These are phyloP conservation scores for Blumeriella jaapii DNA, from an alignment of 2,329 filamentous ascomycete species.

Conservation along the genomic window DNA sequence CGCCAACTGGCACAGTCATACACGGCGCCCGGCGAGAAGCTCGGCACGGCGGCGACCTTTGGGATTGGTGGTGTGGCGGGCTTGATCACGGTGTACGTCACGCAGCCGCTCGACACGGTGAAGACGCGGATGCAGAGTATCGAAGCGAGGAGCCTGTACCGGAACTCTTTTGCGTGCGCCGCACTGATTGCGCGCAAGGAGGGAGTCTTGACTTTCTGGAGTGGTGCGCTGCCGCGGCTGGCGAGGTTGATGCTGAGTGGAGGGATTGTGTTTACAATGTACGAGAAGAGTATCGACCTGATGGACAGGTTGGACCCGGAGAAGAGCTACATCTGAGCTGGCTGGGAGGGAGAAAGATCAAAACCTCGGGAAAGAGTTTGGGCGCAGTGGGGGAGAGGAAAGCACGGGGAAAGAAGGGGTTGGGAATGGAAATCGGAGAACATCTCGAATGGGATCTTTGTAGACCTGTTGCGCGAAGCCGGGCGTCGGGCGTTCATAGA, in stretches of 20 bases:
- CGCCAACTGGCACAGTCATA: constrained; percentile 89
- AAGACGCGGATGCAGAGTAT: constrained; percentile 98
- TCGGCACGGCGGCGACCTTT: constrained; percentile 80
- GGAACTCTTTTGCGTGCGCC: constrained; percentile 78
- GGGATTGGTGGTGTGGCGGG: constrained; percentile 82
- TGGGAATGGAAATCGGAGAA: constrained; percentile 2
- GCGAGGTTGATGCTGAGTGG: constrained; percentile 81
- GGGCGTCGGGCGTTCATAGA: constrained; percentile 13
- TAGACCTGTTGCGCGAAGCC: constrained; percentile 10
- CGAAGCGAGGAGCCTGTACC: constrained; percentile 69
- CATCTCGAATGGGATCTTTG: background rate
- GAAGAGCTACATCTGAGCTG: constrained; percentile 59
- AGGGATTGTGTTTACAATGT: constrained; percentile 97
- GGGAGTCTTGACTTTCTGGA: constrained; percentile 85
- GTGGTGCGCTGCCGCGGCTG: constrained; percentile 76
- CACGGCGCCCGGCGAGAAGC: constrained; percentile 86
- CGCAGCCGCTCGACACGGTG: constrained; percentile 73
- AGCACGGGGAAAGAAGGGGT: constrained; percentile 2
- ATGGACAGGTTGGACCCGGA: constrained; percentile 74
- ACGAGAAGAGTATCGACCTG: constrained; percentile 91
- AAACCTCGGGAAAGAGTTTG: constrained; percentile 1
- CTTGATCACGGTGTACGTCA: constrained; percentile 76
- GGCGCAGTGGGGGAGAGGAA: background rate
- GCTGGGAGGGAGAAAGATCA: background rate
- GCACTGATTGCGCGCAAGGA: constrained; percentile 78